Conservation (phyloP, 768 basidiomycete species). For the Boletus edulis region DNA sequence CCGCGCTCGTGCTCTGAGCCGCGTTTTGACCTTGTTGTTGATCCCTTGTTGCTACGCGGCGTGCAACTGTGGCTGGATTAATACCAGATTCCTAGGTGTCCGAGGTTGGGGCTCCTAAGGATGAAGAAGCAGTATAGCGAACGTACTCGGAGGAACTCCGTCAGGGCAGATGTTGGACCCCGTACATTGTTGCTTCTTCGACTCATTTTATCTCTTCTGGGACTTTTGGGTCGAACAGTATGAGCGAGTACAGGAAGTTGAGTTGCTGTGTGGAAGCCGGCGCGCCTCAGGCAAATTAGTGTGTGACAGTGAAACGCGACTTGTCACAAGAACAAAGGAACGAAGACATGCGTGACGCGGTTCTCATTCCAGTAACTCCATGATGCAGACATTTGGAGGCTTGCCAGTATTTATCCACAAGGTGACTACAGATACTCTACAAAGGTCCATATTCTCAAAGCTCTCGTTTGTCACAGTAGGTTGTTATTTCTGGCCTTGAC, state of each 20-base stretch:
- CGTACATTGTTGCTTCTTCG: constrained; percentile 56
- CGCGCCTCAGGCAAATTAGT: constrained; percentile 8
- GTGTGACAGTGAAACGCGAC: constrained; percentile 12
- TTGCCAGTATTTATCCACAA: too few species aligned
- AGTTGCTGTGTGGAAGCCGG: not conserved
- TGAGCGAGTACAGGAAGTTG: not conserved
- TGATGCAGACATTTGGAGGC: too few species aligned
- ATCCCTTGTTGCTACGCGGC: constrained; percentile 33
- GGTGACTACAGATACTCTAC: not conserved
- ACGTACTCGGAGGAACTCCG: constrained; percentile 72
- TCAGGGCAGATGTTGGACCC: constrained; percentile 80
- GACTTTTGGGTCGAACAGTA: not conserved
- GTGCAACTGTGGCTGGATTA: constrained; percentile 40
- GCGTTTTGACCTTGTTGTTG: constrained; percentile 33
- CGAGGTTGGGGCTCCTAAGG: constrained; percentile 19
- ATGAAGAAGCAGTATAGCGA: not conserved
- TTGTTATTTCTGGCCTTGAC: not conserved
- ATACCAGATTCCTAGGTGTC: constrained; percentile 49
- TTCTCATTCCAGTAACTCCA: too few species aligned
- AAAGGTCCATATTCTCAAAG: too few species aligned
- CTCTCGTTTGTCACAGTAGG: not conserved
- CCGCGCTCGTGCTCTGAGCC: constrained; percentile 7
- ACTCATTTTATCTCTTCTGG: constrained; percentile 18
- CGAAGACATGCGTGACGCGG: not conserved
- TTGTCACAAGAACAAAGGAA: constrained; percentile 13